Evolutionary conservation across 192 early-diverging fungal genomes (phyloP), one percentile per base, ranked within the genome.

Genomic region (Martensiomyces pterosporus): DNA sequence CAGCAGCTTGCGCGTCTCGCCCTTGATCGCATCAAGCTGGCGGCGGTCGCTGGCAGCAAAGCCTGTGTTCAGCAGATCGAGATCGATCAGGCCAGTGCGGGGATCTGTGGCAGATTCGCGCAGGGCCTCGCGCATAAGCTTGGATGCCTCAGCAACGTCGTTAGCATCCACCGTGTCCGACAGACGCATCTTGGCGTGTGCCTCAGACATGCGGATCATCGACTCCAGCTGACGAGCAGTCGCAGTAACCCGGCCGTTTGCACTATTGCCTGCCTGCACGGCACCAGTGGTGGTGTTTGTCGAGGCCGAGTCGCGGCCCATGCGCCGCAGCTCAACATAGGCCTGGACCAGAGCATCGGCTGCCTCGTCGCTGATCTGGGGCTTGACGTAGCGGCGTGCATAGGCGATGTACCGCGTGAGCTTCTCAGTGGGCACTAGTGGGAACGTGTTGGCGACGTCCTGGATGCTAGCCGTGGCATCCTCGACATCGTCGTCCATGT

Each of bases 161-260:
- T 23, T 24, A 3, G 74, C 57, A 6, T 93, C 88, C 4, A 98
- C 96, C 1, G 52, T 55, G 9, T 61, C 34, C 13, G 88, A 85
- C 8, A 98, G 60, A 21, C 94, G 85, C 88, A 97, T 86, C 40
- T 83, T 81, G 45, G 95, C 95, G 46, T 92, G 87, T 2, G 92
- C 94, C 56, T 98, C 94, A 12, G 90, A 57, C 64, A 98, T 78
- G 39, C 94, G 87, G 64, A 97, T 94, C 93, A 99, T 96, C 4
- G 90, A 93, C 77, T 96, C 96, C 8, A 97, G 79, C 65, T 97
- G 93, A 39, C 94, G 79, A 3, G 93, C 94, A 0, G 94, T 99
- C 2, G 92, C 92, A 0, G 93, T 91, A n/a, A 90, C 79, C 14
- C 83, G 78, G 24, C 81, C 81, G 25, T 54, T 65, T 16, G 51